Percentiles rank a stretch among this genome's conserved stretches.
These are phyloP conservation scores for Pyrenochaeta sp. DNA, from an alignment of 2,329 filamentous ascomycete species.

Conservation along the genomic window DNA sequence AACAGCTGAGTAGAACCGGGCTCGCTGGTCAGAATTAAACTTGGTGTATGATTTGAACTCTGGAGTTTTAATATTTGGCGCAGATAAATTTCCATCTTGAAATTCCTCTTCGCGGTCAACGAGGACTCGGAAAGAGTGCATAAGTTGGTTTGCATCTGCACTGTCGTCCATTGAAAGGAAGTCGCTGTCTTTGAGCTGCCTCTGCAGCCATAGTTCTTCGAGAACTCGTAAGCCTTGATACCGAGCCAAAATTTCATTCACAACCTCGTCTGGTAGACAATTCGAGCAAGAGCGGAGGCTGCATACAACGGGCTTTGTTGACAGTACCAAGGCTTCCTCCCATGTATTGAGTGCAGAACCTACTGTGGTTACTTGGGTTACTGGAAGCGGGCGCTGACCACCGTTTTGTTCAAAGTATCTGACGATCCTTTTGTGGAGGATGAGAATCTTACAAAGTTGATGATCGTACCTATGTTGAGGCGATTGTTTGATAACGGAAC, in stretches of 20 bases:
- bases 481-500: slow-evolving; percentile 24
- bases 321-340: slow-evolving; percentile 3
- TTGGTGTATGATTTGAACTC: slow-evolving; percentile 11
- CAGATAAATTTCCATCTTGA: slow-evolving; percentile 1
- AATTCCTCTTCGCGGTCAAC: slow-evolving; percentile 10
- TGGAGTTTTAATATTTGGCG: slow-evolving; percentile 2
- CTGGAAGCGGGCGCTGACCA: slow-evolving; percentile 1
- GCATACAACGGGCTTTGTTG: not conserved
- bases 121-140: slow-evolving; percentile 4
- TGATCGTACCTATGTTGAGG: slow-evolving; percentile 31
- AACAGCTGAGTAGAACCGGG: no score
- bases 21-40: slow-evolving; percentile 9
- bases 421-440: slow-evolving; percentile 29
- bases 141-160: slow-evolving; percentile 6
- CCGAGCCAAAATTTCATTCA: slow-evolving; percentile 33
- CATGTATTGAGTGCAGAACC: slow-evolving; percentile 1
- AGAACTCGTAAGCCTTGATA: slow-evolving; percentile 34
- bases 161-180: slow-evolving; percentile 20
- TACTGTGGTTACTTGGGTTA: not conserved
- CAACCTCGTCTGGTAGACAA: slow-evolving; percentile 18
- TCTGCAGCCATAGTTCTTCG: slow-evolving; percentile 29
- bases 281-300: not conserved
- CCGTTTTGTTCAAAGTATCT: slow-evolving; percentile 12
- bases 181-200: slow-evolving; percentile 21
- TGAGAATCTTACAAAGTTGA: slow-evolving; percentile 28